phyloP scores from a whole-genome alignment of 441 rosid genomes.

The Erysimum pusillum region DNA sequence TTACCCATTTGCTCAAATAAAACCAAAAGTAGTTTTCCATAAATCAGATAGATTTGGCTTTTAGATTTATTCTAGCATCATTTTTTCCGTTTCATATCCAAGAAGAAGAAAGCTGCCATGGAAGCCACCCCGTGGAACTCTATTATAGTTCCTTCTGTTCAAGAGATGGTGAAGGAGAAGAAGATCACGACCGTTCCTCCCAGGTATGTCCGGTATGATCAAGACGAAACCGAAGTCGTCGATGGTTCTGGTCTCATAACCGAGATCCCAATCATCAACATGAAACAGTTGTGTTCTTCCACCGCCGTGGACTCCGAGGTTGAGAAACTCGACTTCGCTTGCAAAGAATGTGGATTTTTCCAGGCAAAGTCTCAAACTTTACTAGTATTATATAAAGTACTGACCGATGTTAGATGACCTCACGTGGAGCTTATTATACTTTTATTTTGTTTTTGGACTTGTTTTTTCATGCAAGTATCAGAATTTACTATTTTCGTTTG shows the following conservation, averaged over 20 bases:
- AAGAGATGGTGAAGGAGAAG: conserved; percentile 49
- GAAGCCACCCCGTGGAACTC: conserved; percentile 50
- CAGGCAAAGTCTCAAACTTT: conserved; percentile 18
- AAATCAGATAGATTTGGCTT: conserved; percentile 1
- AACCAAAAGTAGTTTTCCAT: conserved; percentile 4
- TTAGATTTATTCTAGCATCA: conserved; percentile 11
- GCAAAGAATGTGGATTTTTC: conserved; percentile 61
- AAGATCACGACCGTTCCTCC: conserved; percentile 41
- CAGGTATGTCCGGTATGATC: conserved; percentile 51
- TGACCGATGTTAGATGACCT: not conserved
- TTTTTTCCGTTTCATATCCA: not conserved
- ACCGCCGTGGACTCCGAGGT: conserved; percentile 47
- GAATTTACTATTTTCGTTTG: not conserved
- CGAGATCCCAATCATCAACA: conserved; percentile 51
- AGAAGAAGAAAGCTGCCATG: conserved; percentile 38
- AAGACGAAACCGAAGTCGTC: conserved; percentile 12
- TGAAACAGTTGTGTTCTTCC: conserved; percentile 46
- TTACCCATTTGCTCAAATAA: not conserved
- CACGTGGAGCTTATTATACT: not conserved
- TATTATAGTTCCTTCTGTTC: conserved; percentile 54
- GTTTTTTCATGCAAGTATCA: not conserved
- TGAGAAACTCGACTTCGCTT: conserved; percentile 55
- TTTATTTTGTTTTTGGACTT: not conserved
- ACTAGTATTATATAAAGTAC: not conserved
- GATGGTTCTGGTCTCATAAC: not conserved